Evolutionary conservation across 2,329 filamentous ascomycete species (phyloP).

Genomic region (Sphaerulina vaccinii): DNA sequence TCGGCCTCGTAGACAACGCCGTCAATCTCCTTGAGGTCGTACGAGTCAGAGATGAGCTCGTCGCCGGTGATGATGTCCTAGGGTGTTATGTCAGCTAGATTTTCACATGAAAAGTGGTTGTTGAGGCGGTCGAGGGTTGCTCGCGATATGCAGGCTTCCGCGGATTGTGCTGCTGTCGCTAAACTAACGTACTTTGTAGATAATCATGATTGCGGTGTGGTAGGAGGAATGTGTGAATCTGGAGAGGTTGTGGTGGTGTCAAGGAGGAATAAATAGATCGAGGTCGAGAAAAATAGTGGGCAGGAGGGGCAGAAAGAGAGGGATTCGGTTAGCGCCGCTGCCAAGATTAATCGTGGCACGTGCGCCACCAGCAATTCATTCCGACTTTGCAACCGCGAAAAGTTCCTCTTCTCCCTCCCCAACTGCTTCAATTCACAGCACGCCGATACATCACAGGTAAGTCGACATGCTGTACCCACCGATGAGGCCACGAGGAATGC

Average conservation of each 20-base stretch:
- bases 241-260: conserved; percentile 8
- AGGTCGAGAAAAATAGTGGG: not conserved
- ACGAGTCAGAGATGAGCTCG: conserved; percentile 97
- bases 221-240: conserved; percentile 12
- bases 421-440: conserved; percentile 23
- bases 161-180: not conserved
- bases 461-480: conserved; percentile 43
- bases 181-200: conserved; percentile 53
- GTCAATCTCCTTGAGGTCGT: conserved; percentile 76
- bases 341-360: too few relatives aligned
- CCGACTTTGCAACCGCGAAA: too few relatives aligned
- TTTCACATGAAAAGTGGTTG: conserved; percentile 6
- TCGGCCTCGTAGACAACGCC: conserved; percentile 84
- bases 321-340: not conserved
- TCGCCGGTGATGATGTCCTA: conserved; percentile 87
- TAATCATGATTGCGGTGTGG: conserved; percentile 52
- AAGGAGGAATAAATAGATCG: not conserved
- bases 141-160: not conserved
- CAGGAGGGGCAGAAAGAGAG: conserved; percentile 8
- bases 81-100: conserved; percentile 18
- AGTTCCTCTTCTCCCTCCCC: not conserved
- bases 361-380: too few relatives aligned
- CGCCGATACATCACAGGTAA: conserved; percentile 37
- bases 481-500: conserved; percentile 50
- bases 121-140: conserved; percentile 11